Base-by-base conservation (phyloP, 2,329 filamentous ascomycete species). In the Curvularia verruculosa region DNA sequence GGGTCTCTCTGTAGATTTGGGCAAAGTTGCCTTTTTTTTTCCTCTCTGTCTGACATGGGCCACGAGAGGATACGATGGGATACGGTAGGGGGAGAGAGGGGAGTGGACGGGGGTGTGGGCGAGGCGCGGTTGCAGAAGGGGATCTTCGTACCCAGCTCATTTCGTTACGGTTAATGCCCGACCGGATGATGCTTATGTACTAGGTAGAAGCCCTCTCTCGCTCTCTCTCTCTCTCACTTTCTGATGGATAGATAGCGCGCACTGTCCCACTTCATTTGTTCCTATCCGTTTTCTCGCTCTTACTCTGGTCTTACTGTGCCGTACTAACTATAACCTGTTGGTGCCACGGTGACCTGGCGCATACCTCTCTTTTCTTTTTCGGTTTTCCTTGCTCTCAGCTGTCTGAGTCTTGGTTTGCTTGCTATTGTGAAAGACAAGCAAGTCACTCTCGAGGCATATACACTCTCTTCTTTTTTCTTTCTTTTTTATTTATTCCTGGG, bases 91-190 rank as follows among this genome's bases (percentile, higher is more conserved):
- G n/a, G n/a, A n/a, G n/a, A n/a, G 37, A 41, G 45, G 21, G 3
- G 45, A 31, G 19, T 34, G 12, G 31, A 34, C 31, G 12, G 28
- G 31, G 29, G 4, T 10, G 28, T 6, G 34, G 34, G 15, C 34
- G 34, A 36, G 34, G 21, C 39, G 39, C 39, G 39, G 39, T 41
- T 41, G 46, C 31, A 39, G 34, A 31, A 37, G 31, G 46, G 46
- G 46, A 49, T 49, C 46, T 49, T 49, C 46, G 46, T 39, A 37
- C 31, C 31, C 37, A 37, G 36, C 37, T 50, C 48, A 50, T 50
- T 50, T 50, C 37, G 36, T 50, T 50, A 29, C 26, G 34, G 34
- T 50, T 50, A 49, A 49, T 49, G 46, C 46, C 46, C 46, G 46
- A 47, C 44, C 44, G 44, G 29, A 21, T 21, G 44, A 18, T 49